Evolutionary conservation across 495 filamentous ascomycete species (phyloP).

Genomic region (Penicillium manginii): DNA sequence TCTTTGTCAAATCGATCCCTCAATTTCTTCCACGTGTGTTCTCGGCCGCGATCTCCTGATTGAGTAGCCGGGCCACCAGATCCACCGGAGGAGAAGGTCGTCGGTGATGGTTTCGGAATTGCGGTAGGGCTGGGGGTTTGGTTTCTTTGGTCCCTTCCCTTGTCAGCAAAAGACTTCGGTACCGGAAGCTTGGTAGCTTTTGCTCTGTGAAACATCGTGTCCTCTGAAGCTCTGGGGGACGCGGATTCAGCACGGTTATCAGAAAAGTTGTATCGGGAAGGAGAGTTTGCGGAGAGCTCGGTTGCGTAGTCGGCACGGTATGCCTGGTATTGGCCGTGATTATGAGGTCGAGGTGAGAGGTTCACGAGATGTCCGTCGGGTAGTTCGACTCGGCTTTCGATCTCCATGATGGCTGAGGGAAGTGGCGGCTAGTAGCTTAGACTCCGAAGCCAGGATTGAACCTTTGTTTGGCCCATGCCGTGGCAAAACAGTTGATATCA

Average conservation of each 20-base stretch:
- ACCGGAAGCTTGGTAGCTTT: conserved; percentile 43
- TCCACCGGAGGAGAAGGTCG: conserved; percentile 14
- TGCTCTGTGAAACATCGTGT: conserved; percentile 17
- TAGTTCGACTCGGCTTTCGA: conserved; percentile 32
- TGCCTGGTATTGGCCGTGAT: conserved; percentile 23
- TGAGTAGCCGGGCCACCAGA: conserved; percentile 15
- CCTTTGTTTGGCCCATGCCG: conserved; percentile 28
- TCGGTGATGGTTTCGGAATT: conserved; percentile 24
- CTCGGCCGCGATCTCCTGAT: conserved; percentile 30
- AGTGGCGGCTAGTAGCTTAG: conserved; percentile 7
- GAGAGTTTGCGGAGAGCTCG: conserved; percentile 16
- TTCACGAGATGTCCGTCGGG: conserved; percentile 42
- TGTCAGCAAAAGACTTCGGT: conserved; percentile 28
- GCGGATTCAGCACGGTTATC: conserved; percentile 8
- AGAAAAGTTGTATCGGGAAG: conserved; percentile 8
- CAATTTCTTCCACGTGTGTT: conserved; percentile 38
- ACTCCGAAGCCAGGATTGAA: conserved; percentile 25
- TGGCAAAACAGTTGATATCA: conserved; percentile 8
- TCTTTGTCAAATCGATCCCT: conserved; percentile 37
- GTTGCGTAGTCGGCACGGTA: conserved; percentile 28
- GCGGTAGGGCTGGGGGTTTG: conserved; percentile 27
- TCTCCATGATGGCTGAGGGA: conserved; percentile 24
- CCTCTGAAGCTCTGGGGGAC: conserved; percentile 10
- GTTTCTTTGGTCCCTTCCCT: conserved; percentile 19
- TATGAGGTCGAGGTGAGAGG: conserved; percentile 33